Evolutionary conservation across 257 asterid genomes (phyloP).

Genomic region (Solanum habrochaites): DNA sequence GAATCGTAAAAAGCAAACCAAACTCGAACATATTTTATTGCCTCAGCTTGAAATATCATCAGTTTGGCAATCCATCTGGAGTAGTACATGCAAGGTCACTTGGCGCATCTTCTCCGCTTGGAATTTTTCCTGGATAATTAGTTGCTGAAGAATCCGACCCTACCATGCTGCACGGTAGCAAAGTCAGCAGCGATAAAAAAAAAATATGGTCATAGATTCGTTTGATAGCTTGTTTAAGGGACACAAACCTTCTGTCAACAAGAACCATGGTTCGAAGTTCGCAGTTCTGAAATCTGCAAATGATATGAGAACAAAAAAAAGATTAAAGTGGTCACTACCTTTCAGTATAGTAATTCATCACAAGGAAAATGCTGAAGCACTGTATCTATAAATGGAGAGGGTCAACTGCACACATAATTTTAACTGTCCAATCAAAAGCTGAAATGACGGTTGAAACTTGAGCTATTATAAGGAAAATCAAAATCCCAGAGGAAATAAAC

Average conservation of each 20-base stretch:
- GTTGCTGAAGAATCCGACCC: slow-evolving; percentile 43
- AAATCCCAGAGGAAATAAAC: not conserved
- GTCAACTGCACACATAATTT: not conserved
- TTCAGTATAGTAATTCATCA: not conserved
- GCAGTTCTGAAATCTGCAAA: slow-evolving; percentile 72
- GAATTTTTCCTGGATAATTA: slow-evolving; percentile 61
- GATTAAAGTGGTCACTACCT: not conserved
- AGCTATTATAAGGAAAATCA: not conserved
- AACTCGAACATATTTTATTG: not conserved
- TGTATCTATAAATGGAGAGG: not conserved
- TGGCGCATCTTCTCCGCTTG: slow-evolving; percentile 51
- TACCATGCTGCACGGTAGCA: slow-evolving; percentile 36
- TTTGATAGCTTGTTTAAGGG: not conserved
- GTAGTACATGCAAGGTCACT: slow-evolving; percentile 25
- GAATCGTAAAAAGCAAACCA: not conserved
- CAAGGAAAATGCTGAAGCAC: not conserved
- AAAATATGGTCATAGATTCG: not conserved
- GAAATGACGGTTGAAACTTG: not conserved
- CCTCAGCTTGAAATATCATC: not conserved
- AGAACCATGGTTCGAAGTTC: slow-evolving; percentile 78
- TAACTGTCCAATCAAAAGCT: not conserved
- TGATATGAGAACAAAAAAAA: not conserved
- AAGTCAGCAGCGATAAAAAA: not conserved
- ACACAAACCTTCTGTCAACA: slow-evolving; percentile 64
- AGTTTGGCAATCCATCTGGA: not conserved